Evolutionary conservation across 1,284 basidiomycete species (phyloP), one percentile per base, ranked within the genome.

Genomic region (Porodaedalea pini): DNA sequence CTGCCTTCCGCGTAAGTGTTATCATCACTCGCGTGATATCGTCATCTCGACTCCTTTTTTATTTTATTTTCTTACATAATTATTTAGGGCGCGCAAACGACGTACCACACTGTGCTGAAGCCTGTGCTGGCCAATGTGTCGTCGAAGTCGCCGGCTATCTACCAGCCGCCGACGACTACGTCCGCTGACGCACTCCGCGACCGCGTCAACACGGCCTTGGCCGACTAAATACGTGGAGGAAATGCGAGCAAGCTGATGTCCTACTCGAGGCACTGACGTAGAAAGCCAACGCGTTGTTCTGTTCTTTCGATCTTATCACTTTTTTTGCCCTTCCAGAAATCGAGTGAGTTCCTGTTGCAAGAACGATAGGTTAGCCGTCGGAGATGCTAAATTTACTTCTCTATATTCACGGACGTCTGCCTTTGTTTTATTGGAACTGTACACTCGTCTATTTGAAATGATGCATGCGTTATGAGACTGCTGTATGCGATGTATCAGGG

Each of bases 1-100:
- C 89, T 39, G 82, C 79, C 49, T 85, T 88, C 78, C 85, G 85
- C 69, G 88, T 90, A 75, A 71, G 88, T 86, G 6, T 53, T 45
- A 45, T 54, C 55, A 39, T 44, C 2, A 32, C 60, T 50, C 47
- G 32, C 36, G 40, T 56, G 43, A 41, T 44, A 32, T 55, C 51
- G 37, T 53, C 53, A 39, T 52, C 36, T 47, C 47, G 6, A 27
- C 8, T 23, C n/a, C 44, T n/a, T 48, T 60, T 64, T 53, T 63
- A 60, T 59, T 47, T 56, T 48, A 51, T 41, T 54, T 32, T 45
- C 15, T 37, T 47, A 40, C 43, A 11, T 47, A 44, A 43, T 54
- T n/a, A 34, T 21, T 19, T 68, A 90, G 83, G 90, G 90, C 63
- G 90, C 90, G 36, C 86, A 89, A 79, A 73, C 74, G 49, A 75